Evolutionary conservation across 2,329 filamentous ascomycete species (phyloP).

Genomic region (Bertia moriformis): DNA sequence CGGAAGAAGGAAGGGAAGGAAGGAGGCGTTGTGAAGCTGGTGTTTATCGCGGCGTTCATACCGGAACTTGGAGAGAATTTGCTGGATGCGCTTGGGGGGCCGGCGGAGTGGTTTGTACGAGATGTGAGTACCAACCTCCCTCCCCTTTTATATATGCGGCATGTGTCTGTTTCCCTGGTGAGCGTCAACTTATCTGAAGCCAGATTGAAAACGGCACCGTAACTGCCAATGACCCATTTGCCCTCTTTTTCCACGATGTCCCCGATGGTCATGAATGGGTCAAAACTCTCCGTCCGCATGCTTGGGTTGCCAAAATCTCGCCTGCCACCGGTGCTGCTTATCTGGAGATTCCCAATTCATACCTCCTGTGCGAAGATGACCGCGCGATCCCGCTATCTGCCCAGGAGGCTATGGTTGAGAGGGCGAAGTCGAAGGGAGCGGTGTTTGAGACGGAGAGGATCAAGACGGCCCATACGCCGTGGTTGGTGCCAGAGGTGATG

Average conservation of each 20-base stretch:
- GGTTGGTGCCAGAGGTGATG: slow-evolving; percentile 11
- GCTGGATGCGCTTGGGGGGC: slow-evolving; percentile 13
- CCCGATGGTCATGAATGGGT: slow-evolving; percentile 13
- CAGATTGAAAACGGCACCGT: slow-evolving; percentile 9
- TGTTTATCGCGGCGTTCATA: slow-evolving; percentile 17
- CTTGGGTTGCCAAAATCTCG: slow-evolving; percentile 12
- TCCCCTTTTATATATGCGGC: background rate
- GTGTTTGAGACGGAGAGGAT: slow-evolving; percentile 13
- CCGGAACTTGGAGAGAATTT: slow-evolving; percentile 11
- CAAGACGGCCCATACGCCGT: slow-evolving; percentile 12
- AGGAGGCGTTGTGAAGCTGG: slow-evolving; percentile 16
- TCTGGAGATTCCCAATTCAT: slow-evolving; percentile 9
- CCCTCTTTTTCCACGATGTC: slow-evolving; percentile 16
- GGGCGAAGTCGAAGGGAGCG: slow-evolving; percentile 10
- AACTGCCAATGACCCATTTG: slow-evolving; percentile 9
- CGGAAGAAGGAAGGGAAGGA: slow-evolving; percentile 10
- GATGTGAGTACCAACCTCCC: slow-evolving; percentile 15
- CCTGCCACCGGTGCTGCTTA: slow-evolving; percentile 12
- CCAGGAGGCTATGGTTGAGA: slow-evolving; percentile 15
- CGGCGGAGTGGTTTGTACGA: slow-evolving; percentile 12
- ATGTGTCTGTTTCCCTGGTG: background rate
- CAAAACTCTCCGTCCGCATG: slow-evolving; percentile 12
- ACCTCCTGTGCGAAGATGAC: slow-evolving; percentile 14
- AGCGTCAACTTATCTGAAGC: background rate
- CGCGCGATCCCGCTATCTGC: slow-evolving; percentile 12